A percentile compares a stretch with the other conserved stretches of the same genome.
These are phyloP conservation scores for Candida argentea DNA, from an alignment of 805 yeast genomes.

Conservation along the genomic window DNA sequence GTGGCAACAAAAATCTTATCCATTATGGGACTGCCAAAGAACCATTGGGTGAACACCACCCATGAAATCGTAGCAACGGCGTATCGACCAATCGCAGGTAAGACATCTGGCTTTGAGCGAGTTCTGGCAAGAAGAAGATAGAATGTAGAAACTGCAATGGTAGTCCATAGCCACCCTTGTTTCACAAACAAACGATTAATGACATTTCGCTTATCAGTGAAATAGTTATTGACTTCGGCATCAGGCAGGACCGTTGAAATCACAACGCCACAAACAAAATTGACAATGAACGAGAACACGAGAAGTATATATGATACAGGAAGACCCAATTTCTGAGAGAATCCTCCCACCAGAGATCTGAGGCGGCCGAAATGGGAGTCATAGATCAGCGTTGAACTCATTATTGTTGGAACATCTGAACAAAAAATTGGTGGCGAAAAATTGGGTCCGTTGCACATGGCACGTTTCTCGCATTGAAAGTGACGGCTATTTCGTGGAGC, in stretches of 20 bases:
- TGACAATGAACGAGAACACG: conserved; percentile 24
- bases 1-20: conserved; percentile 69
- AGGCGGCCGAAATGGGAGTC: too few relatives aligned
- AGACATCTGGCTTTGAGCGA: not conserved
- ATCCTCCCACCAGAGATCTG: too few relatives aligned
- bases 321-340: too few relatives aligned
- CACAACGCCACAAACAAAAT: conserved; percentile 43
- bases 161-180: conserved; percentile 90
- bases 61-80: conserved; percentile 64
- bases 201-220: conserved; percentile 55
- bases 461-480: too few relatives aligned
- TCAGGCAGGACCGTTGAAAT: conserved; percentile 33
- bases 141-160: conserved; percentile 18
- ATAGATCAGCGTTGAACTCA: too few relatives aligned
- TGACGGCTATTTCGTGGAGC: too few relatives aligned
- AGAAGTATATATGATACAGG: too few relatives aligned
- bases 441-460: too few relatives aligned
- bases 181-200: conserved; percentile 73
- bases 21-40: conserved; percentile 79
- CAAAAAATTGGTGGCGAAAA: too few relatives aligned
- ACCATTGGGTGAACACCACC: conserved; percentile 82
- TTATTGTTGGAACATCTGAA: too few relatives aligned
- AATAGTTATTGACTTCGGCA: conserved; percentile 39
- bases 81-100: conserved; percentile 32
- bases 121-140: conserved; percentile 8